Conservation (phyloP, 306 rosid species). For the Comarum palustre region DNA sequence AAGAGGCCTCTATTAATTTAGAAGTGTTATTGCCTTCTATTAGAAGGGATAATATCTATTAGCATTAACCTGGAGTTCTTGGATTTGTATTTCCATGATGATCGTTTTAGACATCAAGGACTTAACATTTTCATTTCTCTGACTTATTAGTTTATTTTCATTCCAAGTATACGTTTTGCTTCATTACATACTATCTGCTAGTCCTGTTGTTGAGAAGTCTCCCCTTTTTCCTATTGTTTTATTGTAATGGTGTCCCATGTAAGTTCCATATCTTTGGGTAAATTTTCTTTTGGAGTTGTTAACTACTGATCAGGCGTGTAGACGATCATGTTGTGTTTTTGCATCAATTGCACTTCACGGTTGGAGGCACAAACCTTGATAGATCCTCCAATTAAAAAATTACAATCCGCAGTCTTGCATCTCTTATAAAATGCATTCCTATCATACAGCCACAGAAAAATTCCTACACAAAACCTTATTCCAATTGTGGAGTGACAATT, state of each 20-base stretch:
- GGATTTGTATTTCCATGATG: not conserved
- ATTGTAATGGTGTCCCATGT: not conserved
- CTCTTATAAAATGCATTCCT: not conserved
- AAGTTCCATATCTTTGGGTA: not conserved
- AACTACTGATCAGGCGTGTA: not conserved
- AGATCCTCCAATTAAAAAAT: not conserved
- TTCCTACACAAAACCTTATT: not conserved
- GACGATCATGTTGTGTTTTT: not conserved
- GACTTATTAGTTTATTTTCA: not conserved
- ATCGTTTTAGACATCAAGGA: conserved; percentile 3
- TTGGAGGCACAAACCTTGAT: not conserved
- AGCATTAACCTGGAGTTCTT: conserved; percentile 8
- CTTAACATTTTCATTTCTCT: not conserved
- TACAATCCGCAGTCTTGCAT: not conserved
- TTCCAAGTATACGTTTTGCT: not conserved
- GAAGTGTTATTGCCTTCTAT: conserved; percentile 28
- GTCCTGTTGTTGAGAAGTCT: not conserved
- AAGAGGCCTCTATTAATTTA: conserved; percentile 52
- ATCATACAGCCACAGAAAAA: not conserved
- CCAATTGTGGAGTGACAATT: not conserved
- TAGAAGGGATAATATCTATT: conserved; percentile 21
- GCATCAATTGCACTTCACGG: not conserved
- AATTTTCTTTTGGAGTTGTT: not conserved
- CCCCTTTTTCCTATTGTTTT: no score
- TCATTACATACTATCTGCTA: not conserved